These are phyloP conservation scores for Russula virescens DNA, from an alignment of 768 basidiomycete genomes.

Conservation along the genomic window DNA sequence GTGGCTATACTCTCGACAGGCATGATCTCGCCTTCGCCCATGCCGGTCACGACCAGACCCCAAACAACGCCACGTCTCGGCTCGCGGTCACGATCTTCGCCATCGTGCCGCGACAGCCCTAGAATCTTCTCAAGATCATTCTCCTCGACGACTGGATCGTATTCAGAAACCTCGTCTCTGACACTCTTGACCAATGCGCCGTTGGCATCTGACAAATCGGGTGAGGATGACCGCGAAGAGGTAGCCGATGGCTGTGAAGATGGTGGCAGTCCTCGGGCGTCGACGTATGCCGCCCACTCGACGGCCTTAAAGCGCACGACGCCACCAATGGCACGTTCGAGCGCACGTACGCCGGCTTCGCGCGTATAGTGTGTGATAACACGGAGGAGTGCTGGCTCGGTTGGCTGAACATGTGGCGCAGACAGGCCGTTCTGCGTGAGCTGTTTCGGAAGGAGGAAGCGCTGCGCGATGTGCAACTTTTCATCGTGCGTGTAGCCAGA, in stretches of 20 bases:
- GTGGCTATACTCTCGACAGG: constrained; percentile 79
- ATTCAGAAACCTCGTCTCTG: constrained; percentile 28
- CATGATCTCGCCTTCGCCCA: constrained; percentile 79
- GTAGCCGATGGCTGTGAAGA: constrained; percentile 15
- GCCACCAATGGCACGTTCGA: constrained; percentile 81
- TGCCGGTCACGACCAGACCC: constrained; percentile 82
- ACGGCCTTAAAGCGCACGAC: constrained; percentile 93
- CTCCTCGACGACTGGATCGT: constrained; percentile 55
- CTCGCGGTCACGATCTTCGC: constrained; percentile 71
- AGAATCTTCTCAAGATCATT: constrained; percentile 79
- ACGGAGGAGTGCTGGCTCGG: constrained; percentile 62
- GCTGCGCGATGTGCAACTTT: constrained; percentile 83
- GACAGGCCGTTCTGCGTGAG: constrained; percentile 70
- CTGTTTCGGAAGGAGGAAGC: constrained; percentile 88
- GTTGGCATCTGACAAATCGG: not conserved
- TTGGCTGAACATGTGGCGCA: constrained; percentile 53
- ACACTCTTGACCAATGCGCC: not conserved
- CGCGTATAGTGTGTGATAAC: constrained; percentile 79
- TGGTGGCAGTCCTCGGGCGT: constrained; percentile 30
- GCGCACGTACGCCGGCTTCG: constrained; percentile 88
- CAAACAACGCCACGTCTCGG: constrained; percentile 73
- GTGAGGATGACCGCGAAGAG: not conserved
- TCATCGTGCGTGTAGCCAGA: constrained; percentile 86
- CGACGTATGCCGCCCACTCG: constrained; percentile 72
- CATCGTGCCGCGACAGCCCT: constrained; percentile 75